Evolutionary conservation across 2,329 filamentous ascomycete species (phyloP).

Genomic region (Cytospora schulzeri): DNA sequence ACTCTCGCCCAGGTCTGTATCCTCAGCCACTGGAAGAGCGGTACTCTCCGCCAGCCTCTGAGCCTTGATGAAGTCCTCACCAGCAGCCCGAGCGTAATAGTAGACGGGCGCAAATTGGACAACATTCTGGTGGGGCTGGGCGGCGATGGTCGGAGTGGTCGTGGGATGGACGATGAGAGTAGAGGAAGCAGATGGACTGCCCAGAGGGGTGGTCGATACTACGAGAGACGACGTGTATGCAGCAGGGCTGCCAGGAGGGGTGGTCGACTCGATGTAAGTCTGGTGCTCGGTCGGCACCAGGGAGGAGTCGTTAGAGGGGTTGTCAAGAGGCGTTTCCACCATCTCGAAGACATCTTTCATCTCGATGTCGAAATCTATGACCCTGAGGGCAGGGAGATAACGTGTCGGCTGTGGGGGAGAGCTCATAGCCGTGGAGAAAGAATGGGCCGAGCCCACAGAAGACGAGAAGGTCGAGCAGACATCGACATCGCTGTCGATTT

Average conservation of each 20-base stretch:
- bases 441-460: neutral
- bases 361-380: neutral
- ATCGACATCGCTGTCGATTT: neutral
- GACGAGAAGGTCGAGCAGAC: neutral
- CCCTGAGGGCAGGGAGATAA: neutral
- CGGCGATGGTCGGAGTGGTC: neutral
- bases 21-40: neutral
- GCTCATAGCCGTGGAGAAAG: neutral
- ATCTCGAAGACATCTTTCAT: neutral
- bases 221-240: too few relatives aligned
- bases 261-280: neutral
- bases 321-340: too few relatives aligned
- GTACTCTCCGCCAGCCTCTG: neutral
- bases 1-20: neutral
- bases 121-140: neutral
- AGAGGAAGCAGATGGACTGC: neutral
- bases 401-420: neutral
- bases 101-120: neutral
- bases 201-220: too few relatives aligned
- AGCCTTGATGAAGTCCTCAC: neutral
- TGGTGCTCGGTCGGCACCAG: neutral
- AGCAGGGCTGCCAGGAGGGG: neutral
- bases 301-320: neutral
- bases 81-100: neutral
- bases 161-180: neutral